Base-by-base conservation (phyloP, 192 early-diverging fungal genomes). In the Coemansia sp. region DNA sequence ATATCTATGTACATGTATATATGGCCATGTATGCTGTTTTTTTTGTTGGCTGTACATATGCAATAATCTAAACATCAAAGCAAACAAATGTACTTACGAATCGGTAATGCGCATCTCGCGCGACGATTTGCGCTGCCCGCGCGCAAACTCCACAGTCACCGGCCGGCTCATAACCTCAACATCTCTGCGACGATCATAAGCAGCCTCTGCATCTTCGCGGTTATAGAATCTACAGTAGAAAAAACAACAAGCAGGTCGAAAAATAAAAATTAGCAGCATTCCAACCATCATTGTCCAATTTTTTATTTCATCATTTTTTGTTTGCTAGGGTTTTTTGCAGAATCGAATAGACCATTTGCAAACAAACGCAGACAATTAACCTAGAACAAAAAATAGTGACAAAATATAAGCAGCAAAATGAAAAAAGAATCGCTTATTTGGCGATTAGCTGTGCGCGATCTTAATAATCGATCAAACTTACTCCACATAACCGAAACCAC, bases 401-500 rank as follows among this genome's bases (percentile, higher is more conserved):
- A 52, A 3, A 28, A 52, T 48, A 49, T 4, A 5, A 14, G n/a
- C n/a, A n/a, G n/a, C n/a, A n/a, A n/a, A n/a, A n/a, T n/a, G n/a
- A 45, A 36, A 3, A 5, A 30, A 32, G 16, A 7, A 56, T 48
- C 4, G 16, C 22, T 45, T 45, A 2, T 3, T 45, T 45, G 42
- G 42, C 2, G 42, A 7, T 14, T 7, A 14, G 5, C 16, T 45
- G 8, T 45, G 42, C 16, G 29, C 7, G 4, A 16, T 29, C 32
- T 36, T 17, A 40, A 34, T 34, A 56, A 48, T 30, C 17, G 36
- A 25, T 11, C 22, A 36, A 28, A 73, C 73, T 71, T 82, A 82
- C 80, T 82, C 80, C 22, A 82, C 75, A 63, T 82, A 82, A 25
- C 80, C 80, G 45, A 82, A 82, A 0, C 75, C 80, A 32, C 80